Base-by-base conservation (phyloP, 192 early-diverging fungal genomes). In the Coemansia sp. region DNA sequence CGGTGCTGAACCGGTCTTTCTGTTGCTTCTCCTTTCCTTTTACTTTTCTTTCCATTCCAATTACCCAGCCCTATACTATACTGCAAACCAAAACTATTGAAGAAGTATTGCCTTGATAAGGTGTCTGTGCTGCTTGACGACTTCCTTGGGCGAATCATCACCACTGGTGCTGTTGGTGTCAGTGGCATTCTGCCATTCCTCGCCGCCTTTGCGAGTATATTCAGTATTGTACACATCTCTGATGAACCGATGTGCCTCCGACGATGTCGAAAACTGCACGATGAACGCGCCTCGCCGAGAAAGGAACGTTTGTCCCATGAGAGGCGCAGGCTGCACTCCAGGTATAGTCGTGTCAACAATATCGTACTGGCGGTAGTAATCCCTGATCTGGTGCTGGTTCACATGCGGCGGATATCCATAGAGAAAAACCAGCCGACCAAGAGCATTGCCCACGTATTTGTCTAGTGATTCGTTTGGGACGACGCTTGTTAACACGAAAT, bases 351-450 rank as follows among this genome's bases (percentile, higher is more conserved):
- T 68, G 52, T 79, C 77, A 5, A 79, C 72, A 40, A 79, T 40
- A 20, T 74, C 68, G 22, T 79, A 79, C 40, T 58, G 48, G 41
- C 65, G 55, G 40, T 64, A 79, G 55, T 61, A 70, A 6, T 74
- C 71, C 29, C 71, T 63, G 14, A 79, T 48, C 60, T 67, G 71
- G 64, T 66, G 62, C 38, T 67, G 36, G 53, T 68, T 64, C 52
- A 74, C 56, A 46, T 74, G 40, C 25, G 43, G 65, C 59, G 77
- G 77, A 14, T 74, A 74, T n/a, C 77, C 77, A 45, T 70, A 79
- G 9, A 79, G 61, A 43, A 74, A 68, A 0, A 74, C 77, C 19
- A 79, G 64, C 14, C 71, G 59, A 17, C 71, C 77, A 5, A 62
- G 58, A 17, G 72, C 62, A 20, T 43, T 57, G 9, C 72, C 71